Evolutionary conservation across 2,329 filamentous ascomycete genomes (phyloP).

Genomic region (Trichothecium sympodiale): DNA sequence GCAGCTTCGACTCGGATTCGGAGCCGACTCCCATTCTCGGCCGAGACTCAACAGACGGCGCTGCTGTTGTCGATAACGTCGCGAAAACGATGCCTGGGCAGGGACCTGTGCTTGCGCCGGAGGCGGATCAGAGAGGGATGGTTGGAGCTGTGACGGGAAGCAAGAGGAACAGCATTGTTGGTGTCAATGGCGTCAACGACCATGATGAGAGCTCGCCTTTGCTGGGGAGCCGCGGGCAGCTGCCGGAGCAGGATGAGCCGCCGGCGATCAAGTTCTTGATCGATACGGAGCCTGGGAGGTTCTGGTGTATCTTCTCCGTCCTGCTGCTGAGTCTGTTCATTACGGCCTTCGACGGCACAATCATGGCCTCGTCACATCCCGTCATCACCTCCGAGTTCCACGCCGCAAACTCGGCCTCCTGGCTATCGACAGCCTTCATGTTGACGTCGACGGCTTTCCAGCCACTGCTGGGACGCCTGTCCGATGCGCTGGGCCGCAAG

Average conservation of each 20-base stretch:
- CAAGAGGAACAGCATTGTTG: neutral
- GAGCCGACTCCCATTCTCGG: conserved; percentile 1
- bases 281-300: conserved; percentile 35
- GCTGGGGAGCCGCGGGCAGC: neutral
- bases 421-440: conserved; percentile 71
- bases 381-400: conserved; percentile 74
- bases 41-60: neutral
- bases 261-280: conserved; percentile 24
- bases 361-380: conserved; percentile 74
- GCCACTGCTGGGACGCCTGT: conserved; percentile 62
- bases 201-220: neutral
- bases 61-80: neutral
- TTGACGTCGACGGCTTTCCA: conserved; percentile 68
- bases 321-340: conserved; percentile 49
- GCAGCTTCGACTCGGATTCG: neutral
- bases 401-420: conserved; percentile 68
- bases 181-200: neutral
- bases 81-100: neutral
- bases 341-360: conserved; percentile 61
- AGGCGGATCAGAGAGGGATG: neutral
- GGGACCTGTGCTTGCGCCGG: neutral
- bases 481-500: conserved; percentile 62
- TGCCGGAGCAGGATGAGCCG: conserved; percentile 1
- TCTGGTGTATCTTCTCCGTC: conserved; percentile 52
- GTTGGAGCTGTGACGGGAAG: neutral